Percentiles rank a stretch among this genome's conserved stretches.
Conservation (phyloP, 805 yeast genomes). For the Candida oleophila region DNA sequence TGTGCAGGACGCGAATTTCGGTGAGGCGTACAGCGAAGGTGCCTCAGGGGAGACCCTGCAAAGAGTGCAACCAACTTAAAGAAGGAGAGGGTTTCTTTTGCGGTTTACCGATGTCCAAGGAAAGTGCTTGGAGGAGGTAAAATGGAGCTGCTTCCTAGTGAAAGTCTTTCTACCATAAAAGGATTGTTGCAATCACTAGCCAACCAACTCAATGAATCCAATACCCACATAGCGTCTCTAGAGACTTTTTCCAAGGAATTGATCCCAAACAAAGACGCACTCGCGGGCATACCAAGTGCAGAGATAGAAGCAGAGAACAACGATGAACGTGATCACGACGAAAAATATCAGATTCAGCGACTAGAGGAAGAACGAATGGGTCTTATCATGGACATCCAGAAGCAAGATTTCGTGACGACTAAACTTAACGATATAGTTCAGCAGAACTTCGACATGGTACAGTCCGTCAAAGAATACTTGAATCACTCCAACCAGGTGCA, state of each 20-base stretch:
- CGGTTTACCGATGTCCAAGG: too few relatives aligned
- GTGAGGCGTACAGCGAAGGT: too few relatives aligned
- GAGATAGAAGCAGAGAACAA: constrained; percentile 8
- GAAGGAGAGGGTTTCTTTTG: too few relatives aligned
- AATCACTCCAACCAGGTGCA: constrained; percentile 19
- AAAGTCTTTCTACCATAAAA: constrained; percentile 7
- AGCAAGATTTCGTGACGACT: constrained; percentile 31
- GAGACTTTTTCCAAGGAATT: constrained; percentile 18
- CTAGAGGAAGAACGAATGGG: constrained; percentile 29
- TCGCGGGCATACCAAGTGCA: neutral
- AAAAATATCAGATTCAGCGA: constrained; percentile 13
- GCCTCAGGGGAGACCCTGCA: too few relatives aligned
- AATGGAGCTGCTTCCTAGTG: constrained; percentile 5
- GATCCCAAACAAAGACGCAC: constrained; percentile 10
- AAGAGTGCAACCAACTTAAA: too few relatives aligned
- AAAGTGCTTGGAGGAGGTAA: neutral
- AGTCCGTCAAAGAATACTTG: constrained; percentile 31
- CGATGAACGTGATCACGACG: neutral
- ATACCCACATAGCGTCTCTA: constrained; percentile 18
- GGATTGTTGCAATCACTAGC: constrained; percentile 17
- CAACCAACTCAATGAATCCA: constrained; percentile 17
- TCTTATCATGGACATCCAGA: constrained; percentile 38
- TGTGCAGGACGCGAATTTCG: neutral
- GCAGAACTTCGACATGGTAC: constrained; percentile 34
- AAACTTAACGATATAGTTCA: constrained; percentile 31